Conservation (phyloP, 2,329 filamentous ascomycete species). For the Fusarium albosuccineum region DNA sequence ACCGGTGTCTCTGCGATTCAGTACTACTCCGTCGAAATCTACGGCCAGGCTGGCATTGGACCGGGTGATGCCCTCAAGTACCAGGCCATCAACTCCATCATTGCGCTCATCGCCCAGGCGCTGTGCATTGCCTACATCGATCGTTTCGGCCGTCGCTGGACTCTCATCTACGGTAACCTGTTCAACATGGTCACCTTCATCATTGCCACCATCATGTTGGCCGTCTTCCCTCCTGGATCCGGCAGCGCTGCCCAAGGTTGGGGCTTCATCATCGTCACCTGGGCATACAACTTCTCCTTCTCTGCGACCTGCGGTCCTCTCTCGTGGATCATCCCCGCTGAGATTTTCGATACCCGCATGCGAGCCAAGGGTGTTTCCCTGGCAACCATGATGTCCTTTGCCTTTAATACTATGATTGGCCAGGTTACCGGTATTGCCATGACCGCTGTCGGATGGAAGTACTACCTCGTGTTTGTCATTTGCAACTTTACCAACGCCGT, state of each 20-base stretch:
- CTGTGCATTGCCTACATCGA: slow-evolving; percentile 78
- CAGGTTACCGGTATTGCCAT: slow-evolving; percentile 69
- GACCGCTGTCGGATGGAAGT: slow-evolving; percentile 57
- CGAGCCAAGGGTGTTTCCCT: slow-evolving; percentile 79
- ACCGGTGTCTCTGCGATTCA: slow-evolving; percentile 81
- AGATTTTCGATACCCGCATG: slow-evolving; percentile 82
- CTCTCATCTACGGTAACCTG: slow-evolving; percentile 79
- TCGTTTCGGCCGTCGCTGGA: slow-evolving; percentile 77
- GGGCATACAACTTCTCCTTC: slow-evolving; percentile 85
- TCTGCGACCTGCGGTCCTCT: slow-evolving; percentile 77
- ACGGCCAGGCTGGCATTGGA: slow-evolving; percentile 75
- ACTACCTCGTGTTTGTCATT: slow-evolving; percentile 57
- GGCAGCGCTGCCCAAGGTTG: slow-evolving; percentile 65
- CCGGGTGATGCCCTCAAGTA: slow-evolving; percentile 76
- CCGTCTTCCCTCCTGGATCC: slow-evolving; percentile 67
- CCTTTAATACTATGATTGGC: slow-evolving; percentile 81
- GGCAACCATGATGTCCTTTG: slow-evolving; percentile 79
- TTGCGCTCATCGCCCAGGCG: slow-evolving; percentile 76
- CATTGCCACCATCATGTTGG: slow-evolving; percentile 67
- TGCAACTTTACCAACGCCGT: slow-evolving; percentile 68
- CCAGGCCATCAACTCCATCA: slow-evolving; percentile 79
- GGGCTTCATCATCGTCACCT: slow-evolving; percentile 80
- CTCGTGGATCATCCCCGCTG: slow-evolving; percentile 70
- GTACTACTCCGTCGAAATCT: slow-evolving; percentile 78
- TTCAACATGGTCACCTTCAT: slow-evolving; percentile 79